Percentiles rank a stretch among this genome's conserved stretches.
Evolutionary conservation across 352 stramenopile genomes (phyloP).

Genomic region (Thalassiosira delicatula): DNA sequence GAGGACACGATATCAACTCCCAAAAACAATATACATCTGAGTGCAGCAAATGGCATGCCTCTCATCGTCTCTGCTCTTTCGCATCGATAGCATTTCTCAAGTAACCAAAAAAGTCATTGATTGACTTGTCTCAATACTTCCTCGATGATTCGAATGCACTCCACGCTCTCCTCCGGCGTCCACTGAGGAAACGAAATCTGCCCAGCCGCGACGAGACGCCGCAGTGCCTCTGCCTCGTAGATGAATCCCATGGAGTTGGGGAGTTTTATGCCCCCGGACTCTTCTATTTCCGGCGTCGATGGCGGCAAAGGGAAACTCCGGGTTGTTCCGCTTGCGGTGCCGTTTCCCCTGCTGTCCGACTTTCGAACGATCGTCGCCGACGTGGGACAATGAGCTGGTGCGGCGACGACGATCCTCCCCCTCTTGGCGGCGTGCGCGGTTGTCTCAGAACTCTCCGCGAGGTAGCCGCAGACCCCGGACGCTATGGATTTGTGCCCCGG

Average conservation of each 20-base stretch:
- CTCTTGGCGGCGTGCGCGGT: constrained; percentile 67
- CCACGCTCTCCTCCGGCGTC: constrained; percentile 66
- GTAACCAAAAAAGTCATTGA: no score
- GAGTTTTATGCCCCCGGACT: constrained; percentile 67
- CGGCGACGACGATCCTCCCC: constrained; percentile 66
- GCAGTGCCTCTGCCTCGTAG: constrained; percentile 74
- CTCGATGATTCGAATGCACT: constrained; percentile 64
- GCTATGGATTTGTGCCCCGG: constrained; percentile 12
- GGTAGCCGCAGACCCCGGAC: constrained; percentile 47
- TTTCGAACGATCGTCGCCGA: constrained; percentile 62
- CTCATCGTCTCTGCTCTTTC: no score
- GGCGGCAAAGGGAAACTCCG: constrained; percentile 70
- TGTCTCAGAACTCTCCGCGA: constrained; percentile 67
- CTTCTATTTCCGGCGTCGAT: constrained; percentile 63
- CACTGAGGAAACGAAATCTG: constrained; percentile 72
- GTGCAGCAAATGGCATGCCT: no score
- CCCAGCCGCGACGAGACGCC: constrained; percentile 66
- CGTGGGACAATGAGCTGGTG: constrained; percentile 73
- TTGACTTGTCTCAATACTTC: constrained; percentile 58
- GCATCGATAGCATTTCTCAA: no score
- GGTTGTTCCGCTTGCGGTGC: constrained; percentile 17
- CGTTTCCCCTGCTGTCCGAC: constrained; percentile 53
- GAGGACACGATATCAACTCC: no score
- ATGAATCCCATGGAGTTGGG: constrained; percentile 71
- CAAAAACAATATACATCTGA: no score